A percentile compares a stretch with the other conserved stretches of the same genome.
These are phyloP conservation scores for Fusarium sp. DNA, from an alignment of 2,329 filamentous ascomycete species.

Conservation along the genomic window DNA sequence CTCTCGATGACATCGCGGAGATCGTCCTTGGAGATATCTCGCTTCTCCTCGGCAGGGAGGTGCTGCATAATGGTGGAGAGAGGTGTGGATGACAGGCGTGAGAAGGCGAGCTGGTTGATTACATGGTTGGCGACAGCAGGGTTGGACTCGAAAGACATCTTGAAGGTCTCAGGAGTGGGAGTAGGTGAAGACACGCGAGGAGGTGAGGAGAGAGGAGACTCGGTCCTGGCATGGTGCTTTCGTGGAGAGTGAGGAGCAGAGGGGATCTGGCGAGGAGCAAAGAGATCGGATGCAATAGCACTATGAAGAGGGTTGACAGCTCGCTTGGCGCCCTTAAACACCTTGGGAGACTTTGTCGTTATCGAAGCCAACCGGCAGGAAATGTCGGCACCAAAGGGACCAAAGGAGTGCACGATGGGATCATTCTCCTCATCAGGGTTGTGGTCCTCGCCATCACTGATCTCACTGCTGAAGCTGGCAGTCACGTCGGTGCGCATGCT, in stretches of 20 bases:
- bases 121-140: slow-evolving; percentile 82
- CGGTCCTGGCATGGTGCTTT: slow-evolving; percentile 42
- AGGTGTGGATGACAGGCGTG: slow-evolving; percentile 90
- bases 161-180: slow-evolving; percentile 39
- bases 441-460: slow-evolving; percentile 72
- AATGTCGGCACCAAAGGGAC: slow-evolving; percentile 88
- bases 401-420: slow-evolving; percentile 91
- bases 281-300: slow-evolving; percentile 46
- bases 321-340: slow-evolving; percentile 47
- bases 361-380: slow-evolving; percentile 87
- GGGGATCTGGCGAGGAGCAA: slow-evolving; percentile 45
- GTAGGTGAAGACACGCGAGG: slow-evolving; percentile 43
- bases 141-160: slow-evolving; percentile 56
- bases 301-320: slow-evolving; percentile 38
- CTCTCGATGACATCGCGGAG: slow-evolving; percentile 81
- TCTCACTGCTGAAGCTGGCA: slow-evolving; percentile 71
- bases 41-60: slow-evolving; percentile 78
- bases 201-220: slow-evolving; percentile 50
- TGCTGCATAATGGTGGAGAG: slow-evolving; percentile 91
- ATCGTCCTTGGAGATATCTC: slow-evolving; percentile 71
- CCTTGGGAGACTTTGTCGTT: slow-evolving; percentile 76
- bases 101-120: slow-evolving; percentile 95
- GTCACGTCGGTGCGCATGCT: slow-evolving; percentile 67
- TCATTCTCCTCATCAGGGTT: slow-evolving; percentile 95
- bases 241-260: slow-evolving; percentile 45